Evolutionary conservation across 2,329 filamentous ascomycete genomes (phyloP).

Genomic region (Aureobasidium sp.): DNA sequence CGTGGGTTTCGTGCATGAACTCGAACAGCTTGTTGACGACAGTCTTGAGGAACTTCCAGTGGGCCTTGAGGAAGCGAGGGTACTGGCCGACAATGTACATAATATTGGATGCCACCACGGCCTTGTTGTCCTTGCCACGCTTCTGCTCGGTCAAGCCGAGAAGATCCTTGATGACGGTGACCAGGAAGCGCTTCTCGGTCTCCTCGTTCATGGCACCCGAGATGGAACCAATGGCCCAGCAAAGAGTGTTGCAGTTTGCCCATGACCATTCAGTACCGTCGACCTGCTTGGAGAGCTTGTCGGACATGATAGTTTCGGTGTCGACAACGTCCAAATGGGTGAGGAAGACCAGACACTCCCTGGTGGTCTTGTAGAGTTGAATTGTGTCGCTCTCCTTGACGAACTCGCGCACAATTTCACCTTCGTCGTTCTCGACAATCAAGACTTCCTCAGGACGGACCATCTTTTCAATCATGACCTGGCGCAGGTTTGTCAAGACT

Average conservation of each 20-base stretch:
- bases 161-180: constrained; percentile 97
- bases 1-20: constrained; percentile 99
- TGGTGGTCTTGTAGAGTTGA: constrained; percentile 97
- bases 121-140: constrained; percentile 98
- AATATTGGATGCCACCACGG: constrained; percentile 97
- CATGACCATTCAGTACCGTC: constrained; percentile 97
- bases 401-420: constrained; percentile 97
- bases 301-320: constrained; percentile 98
- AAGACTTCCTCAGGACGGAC: constrained; percentile 94
- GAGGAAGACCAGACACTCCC: constrained; percentile 93
- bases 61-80: constrained; percentile 93
- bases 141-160: constrained; percentile 98
- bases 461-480: constrained; percentile 99
- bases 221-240: constrained; percentile 98
- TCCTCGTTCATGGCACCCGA: constrained; percentile 99
- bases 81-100: constrained; percentile 99
- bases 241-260: constrained; percentile 99
- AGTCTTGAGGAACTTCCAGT: constrained; percentile 99
- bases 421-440: constrained; percentile 99
- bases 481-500: constrained; percentile 84
- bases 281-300: constrained; percentile 91
- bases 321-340: constrained; percentile 96
- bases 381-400: constrained; percentile 99
- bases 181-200: constrained; percentile 95
- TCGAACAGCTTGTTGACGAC: constrained; percentile 99